Evolutionary conservation across 148 eudicot genomes (phyloP).

Genomic region (Rhododendron mucronatum): DNA sequence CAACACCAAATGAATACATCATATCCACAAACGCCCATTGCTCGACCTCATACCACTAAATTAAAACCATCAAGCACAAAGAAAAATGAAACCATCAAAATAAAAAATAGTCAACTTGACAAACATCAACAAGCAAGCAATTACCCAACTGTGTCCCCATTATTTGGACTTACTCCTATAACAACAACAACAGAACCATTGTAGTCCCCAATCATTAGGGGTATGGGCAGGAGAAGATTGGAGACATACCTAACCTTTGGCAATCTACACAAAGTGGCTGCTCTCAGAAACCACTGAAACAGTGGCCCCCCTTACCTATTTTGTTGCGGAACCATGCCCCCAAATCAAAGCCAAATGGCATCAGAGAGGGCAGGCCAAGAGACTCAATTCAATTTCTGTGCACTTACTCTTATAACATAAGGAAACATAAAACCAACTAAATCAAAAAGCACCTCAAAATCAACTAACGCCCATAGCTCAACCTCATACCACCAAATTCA

Average conservation of each 20-base stretch:
- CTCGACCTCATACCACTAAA: not conserved
- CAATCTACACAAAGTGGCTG: too few relatives aligned
- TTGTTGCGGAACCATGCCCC: too few relatives aligned
- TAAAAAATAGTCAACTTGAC: not conserved
- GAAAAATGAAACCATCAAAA: not conserved
- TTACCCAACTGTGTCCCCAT: not conserved
- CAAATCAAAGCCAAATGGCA: too few relatives aligned
- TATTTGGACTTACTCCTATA: not conserved
- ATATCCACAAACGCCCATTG: not conserved
- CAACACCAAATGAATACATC: not conserved
- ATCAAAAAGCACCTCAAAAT: not conserved
- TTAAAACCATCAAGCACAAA: not conserved
- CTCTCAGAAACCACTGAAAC: too few relatives aligned
- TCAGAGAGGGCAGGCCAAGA: too few relatives aligned
- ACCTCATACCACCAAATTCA: not conserved
- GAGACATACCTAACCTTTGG: too few relatives aligned
- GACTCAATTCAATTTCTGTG: too few relatives aligned
- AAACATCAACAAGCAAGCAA: not conserved
- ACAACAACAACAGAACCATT: too few relatives aligned
- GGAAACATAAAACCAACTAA: too few relatives aligned
- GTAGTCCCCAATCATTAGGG: too few relatives aligned
- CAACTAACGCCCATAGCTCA: not conserved
- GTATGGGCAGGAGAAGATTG: too few relatives aligned
- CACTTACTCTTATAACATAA: not conserved
- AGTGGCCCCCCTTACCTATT: too few relatives aligned